Evolutionary conservation across 192 early-diverging fungal genomes (phyloP).

Genomic region (Coemansia sp.): DNA sequence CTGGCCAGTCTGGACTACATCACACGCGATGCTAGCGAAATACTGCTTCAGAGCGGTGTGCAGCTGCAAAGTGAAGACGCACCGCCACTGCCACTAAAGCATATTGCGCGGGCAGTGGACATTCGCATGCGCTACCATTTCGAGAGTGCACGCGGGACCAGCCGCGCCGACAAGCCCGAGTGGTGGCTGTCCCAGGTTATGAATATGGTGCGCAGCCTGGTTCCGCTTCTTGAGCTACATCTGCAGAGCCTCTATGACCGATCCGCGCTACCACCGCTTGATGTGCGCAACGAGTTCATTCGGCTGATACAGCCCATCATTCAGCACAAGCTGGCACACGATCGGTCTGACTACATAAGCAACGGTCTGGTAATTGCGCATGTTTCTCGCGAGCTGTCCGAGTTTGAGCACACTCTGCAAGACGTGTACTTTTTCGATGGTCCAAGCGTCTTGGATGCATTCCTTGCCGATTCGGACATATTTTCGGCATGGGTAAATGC

Average conservation of each 20-base stretch:
- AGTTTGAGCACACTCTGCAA: constrained; percentile 69
- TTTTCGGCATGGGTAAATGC: constrained; percentile 71
- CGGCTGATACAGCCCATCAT: constrained; percentile 58
- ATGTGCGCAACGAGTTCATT: constrained; percentile 73
- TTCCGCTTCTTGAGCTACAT: constrained; percentile 63
- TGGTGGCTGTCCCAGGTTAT: constrained; percentile 70
- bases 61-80: constrained; percentile 3
- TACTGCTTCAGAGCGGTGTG: constrained; percentile 16
- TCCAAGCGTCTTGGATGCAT: constrained; percentile 44
- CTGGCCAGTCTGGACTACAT: constrained; percentile 33
- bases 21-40: constrained; percentile 12
- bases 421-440: constrained; percentile 59
- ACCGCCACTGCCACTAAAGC: constrained; percentile 52
- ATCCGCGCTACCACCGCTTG: constrained; percentile 38
- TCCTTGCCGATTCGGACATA: constrained; percentile 58
- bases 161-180: constrained; percentile 79
- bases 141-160: constrained; percentile 66
- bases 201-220: constrained; percentile 59
- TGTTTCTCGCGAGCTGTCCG: constrained; percentile 62
- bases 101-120: constrained; percentile 61
- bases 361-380: constrained; percentile 65
- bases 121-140: constrained; percentile 75
- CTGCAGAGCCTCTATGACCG: constrained; percentile 65
- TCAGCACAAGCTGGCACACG: constrained; percentile 58
- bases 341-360: constrained; percentile 54